Conservation (phyloP, 2,329 filamentous ascomycete genomes). For the Ceratocystis albifundus region DNA sequence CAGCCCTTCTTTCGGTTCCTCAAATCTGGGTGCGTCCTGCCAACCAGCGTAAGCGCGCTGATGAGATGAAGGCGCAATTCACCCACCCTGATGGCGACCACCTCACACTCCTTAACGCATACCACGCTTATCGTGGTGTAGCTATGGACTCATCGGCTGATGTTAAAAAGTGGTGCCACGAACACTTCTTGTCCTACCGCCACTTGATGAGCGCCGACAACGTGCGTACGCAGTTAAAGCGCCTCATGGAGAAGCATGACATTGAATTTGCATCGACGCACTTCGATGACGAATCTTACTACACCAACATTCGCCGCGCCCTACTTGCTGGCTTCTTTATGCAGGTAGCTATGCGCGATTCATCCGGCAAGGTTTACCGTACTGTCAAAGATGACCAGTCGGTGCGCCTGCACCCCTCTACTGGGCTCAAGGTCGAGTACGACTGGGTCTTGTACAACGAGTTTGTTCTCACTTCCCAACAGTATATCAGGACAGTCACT, state of each 20-base stretch:
- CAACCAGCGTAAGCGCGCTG: conserved; percentile 73
- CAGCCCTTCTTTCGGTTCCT: conserved; percentile 83
- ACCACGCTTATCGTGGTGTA: conserved; percentile 86
- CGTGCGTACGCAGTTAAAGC: conserved; percentile 78
- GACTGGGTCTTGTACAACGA: conserved; percentile 99
- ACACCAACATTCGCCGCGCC: conserved; percentile 88
- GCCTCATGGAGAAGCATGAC: conserved; percentile 90
- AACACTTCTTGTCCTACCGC: conserved; percentile 85
- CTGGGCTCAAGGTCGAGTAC: conserved; percentile 73
- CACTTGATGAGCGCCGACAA: conserved; percentile 88
- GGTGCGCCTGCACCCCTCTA: conserved; percentile 86
- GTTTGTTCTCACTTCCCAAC: conserved; percentile 94
- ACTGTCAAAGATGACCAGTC: conserved; percentile 96
- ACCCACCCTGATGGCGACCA: conserved; percentile 90
- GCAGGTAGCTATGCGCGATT: conserved; percentile 94
- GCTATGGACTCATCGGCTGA: conserved; percentile 48
- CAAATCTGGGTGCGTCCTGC: conserved; percentile 87
- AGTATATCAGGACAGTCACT: conserved; percentile 92
- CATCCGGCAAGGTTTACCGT: conserved; percentile 76
- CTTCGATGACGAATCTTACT: conserved; percentile 94
- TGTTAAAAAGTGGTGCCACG: conserved; percentile 85
- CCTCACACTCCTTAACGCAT: conserved; percentile 90
- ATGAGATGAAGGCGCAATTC: conserved; percentile 95
- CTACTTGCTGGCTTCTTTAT: conserved; percentile 96
- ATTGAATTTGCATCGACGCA: conserved; percentile 78